Evolutionary conservation across 2,329 filamentous ascomycete genomes (phyloP).

Genomic region (Trichophyton schoenleinii): DNA sequence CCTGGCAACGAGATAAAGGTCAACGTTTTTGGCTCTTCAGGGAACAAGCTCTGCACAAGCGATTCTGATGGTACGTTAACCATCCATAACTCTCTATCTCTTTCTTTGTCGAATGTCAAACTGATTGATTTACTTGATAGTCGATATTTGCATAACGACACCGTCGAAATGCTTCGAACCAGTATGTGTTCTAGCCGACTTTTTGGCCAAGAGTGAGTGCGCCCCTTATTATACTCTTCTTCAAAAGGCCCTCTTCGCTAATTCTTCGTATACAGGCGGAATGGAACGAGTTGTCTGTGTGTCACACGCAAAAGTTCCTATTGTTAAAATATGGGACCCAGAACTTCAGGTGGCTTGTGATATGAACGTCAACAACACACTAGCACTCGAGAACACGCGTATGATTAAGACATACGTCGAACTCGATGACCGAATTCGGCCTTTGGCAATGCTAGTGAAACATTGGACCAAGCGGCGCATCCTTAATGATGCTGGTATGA

Average conservation of each 20-base stretch:
- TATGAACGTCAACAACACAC: conserved; percentile 97
- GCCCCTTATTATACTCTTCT: neutral
- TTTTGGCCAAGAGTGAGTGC: conserved; percentile 67
- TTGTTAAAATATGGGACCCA: conserved; percentile 98
- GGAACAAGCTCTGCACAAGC: conserved; percentile 85
- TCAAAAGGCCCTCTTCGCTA: conserved; percentile 10
- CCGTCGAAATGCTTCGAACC: conserved; percentile 74
- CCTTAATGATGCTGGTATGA: conserved; percentile 87
- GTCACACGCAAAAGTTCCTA: conserved; percentile 87
- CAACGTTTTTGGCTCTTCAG: conserved; percentile 93
- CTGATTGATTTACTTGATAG: conserved; percentile 36
- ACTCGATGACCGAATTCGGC: conserved; percentile 78
- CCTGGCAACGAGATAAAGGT: conserved; percentile 81
- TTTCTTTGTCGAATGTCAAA: neutral
- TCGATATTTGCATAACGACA: conserved; percentile 96
- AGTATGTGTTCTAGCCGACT: conserved; percentile 79
- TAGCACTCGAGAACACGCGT: conserved; percentile 87
- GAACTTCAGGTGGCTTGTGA: conserved; percentile 81
- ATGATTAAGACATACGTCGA: conserved; percentile 98
- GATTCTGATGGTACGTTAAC: conserved; percentile 72
- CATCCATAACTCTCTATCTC: neutral
- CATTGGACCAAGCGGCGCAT: conserved; percentile 90
- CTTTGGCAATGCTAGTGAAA: conserved; percentile 92
- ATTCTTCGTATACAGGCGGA: conserved; percentile 49
- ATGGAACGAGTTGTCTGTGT: conserved; percentile 97